These are phyloP conservation scores for Cladophialophora carrionii DNA, from an alignment of 2,329 filamentous ascomycete species.

Conservation along the genomic window DNA sequence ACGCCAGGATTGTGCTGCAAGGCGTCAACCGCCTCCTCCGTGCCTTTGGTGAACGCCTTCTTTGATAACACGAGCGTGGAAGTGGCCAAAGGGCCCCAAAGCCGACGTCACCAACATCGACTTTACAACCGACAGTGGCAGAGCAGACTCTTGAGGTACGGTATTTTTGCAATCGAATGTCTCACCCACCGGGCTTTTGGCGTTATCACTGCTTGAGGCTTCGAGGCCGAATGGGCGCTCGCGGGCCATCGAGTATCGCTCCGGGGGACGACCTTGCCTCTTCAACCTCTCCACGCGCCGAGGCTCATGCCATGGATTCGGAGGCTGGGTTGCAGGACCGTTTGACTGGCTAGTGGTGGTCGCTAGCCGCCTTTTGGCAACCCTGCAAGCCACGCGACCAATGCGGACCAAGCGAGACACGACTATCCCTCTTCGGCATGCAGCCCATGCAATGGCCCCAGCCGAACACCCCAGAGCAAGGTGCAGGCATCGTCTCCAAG, in stretches of 20 bases:
- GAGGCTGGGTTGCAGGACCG: slow-evolving; percentile 1
- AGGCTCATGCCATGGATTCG: slow-evolving; percentile 1
- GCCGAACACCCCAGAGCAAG: neutral
- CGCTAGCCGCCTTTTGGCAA: neutral
- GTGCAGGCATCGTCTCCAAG: neutral
- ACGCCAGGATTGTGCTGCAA: neutral
- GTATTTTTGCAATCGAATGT: neutral
- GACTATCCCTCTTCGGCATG: neutral
- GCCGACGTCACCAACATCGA: neutral
- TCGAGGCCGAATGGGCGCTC: neutral
- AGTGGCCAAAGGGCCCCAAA: neutral
- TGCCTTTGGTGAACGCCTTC: neutral
- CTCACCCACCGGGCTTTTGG: neutral
- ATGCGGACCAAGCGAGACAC: slow-evolving; percentile 3
- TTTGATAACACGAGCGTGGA: neutral
- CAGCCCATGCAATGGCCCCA: neutral
- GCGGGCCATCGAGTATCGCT: neutral
- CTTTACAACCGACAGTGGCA: neutral
- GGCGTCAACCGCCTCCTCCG: neutral
- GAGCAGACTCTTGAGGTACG: neutral
- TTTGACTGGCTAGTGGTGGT: neutral
- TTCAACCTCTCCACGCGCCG: neutral
- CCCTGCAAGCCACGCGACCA: slow-evolving; percentile 3
- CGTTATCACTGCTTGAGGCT: slow-evolving; percentile 6
- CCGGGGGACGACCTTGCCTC: neutral